Evolutionary conservation across 192 early-diverging fungal species (phyloP).

Genomic region (Ramicandelaber brevisporus): DNA sequence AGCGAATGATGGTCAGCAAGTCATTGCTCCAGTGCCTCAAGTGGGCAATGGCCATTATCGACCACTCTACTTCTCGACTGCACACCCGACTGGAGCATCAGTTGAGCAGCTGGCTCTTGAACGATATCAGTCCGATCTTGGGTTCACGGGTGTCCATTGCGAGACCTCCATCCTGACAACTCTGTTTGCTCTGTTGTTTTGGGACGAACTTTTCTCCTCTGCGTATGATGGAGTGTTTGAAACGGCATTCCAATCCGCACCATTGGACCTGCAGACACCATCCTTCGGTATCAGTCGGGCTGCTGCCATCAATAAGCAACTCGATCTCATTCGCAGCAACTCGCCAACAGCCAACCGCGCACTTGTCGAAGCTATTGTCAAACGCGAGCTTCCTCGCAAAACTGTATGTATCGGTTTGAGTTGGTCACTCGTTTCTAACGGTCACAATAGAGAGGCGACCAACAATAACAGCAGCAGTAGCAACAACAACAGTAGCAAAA

Average conservation of each 20-base stretch:
- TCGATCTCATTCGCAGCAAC: conserved; percentile 7
- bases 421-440: conserved; percentile 21
- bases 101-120: conserved; percentile 36
- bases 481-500: conserved; percentile 19
- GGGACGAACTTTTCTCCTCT: conserved; percentile 35
- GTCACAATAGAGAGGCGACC: no score
- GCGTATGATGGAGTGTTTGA: conserved; percentile 36
- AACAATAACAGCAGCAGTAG: conserved; percentile 11
- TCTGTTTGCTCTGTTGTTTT: conserved; percentile 36
- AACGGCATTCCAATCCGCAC: conserved; percentile 35
- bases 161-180: conserved; percentile 33
- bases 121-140: conserved; percentile 28
- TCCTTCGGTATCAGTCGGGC: conserved; percentile 30
- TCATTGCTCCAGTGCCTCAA: no score
- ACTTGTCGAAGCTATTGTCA: conserved; percentile 9
- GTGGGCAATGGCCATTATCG: no score
- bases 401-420: conserved; percentile 20
- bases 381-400: conserved; percentile 11
- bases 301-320: conserved; percentile 10
- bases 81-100: no score
- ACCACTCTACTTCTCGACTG: no score
- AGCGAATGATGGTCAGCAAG: no score
- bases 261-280: conserved; percentile 35
- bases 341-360: conserved; percentile 2
- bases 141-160: conserved; percentile 31